A percentile compares a stretch with the other conserved stretches of the same genome.
These are phyloP conservation scores for Colletotrichum sublineola DNA, from an alignment of 2,329 filamentous ascomycete species.

Conservation along the genomic window DNA sequence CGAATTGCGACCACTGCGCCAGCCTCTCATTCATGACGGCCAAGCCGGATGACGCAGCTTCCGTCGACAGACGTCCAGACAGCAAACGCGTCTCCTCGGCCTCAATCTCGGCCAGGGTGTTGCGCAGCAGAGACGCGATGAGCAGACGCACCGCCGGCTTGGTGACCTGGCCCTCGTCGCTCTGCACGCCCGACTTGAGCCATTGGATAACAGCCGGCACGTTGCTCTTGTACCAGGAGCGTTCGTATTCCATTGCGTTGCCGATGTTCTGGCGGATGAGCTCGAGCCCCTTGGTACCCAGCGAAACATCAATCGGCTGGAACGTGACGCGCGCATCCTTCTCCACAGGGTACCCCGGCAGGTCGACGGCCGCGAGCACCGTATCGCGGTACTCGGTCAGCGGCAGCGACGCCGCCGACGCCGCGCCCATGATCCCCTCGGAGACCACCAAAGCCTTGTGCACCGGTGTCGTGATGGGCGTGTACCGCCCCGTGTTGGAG, in stretches of 20 bases:
- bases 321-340: slow-evolving; percentile 59
- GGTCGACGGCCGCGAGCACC: slow-evolving; percentile 70
- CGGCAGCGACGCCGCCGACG: slow-evolving; percentile 63
- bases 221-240: slow-evolving; percentile 80
- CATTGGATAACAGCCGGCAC: slow-evolving; percentile 75
- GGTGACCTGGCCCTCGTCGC: slow-evolving; percentile 59
- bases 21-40: slow-evolving; percentile 70
- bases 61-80: slow-evolving; percentile 49
- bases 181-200: slow-evolving; percentile 66
- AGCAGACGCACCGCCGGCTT: slow-evolving; percentile 77
- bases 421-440: slow-evolving; percentile 77
- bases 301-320: slow-evolving; percentile 72
- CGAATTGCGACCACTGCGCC: slow-evolving; percentile 80
- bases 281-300: slow-evolving; percentile 73
- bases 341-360: slow-evolving; percentile 59
- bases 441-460: slow-evolving; percentile 84
- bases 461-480: slow-evolving; percentile 82
- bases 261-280: slow-evolving; percentile 77
- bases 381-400: slow-evolving; percentile 54
- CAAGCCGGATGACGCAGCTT: slow-evolving; percentile 55
- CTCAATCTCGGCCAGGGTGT: slow-evolving; percentile 64
- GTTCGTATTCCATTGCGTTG: slow-evolving; percentile 80
- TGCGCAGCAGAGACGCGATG: slow-evolving; percentile 74
- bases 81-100: slow-evolving; percentile 60
- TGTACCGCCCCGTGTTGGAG: slow-evolving; percentile 73